A percentile compares a stretch with the other conserved stretches of the same genome.
These are phyloP conservation scores for Chalciporus sp. DNA, from an alignment of 1,284 basidiomycete genomes.

Conservation along the genomic window DNA sequence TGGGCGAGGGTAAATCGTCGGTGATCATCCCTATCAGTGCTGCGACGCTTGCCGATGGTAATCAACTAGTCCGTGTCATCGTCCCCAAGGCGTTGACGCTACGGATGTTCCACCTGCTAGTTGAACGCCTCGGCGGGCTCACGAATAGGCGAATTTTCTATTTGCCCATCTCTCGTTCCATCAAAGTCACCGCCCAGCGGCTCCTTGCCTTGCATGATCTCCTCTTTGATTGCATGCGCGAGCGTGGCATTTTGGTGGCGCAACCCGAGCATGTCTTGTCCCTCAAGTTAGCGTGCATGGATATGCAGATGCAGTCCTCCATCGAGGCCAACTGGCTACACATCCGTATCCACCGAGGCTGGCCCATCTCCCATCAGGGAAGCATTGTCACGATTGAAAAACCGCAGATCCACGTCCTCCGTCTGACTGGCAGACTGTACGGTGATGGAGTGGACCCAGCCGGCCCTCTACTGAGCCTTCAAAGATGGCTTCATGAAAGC, in stretches of 20 bases:
- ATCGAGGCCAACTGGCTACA: no score
- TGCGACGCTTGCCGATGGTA: slow-evolving; percentile 42
- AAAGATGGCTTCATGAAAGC: slow-evolving; percentile 13
- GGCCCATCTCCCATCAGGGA: no score
- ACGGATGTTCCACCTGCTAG: slow-evolving; percentile 53
- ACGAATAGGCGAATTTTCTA: slow-evolving; percentile 48
- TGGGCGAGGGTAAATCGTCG: slow-evolving; percentile 62
- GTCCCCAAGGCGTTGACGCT: slow-evolving; percentile 44
- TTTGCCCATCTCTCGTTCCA: slow-evolving; percentile 47
- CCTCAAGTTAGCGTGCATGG: slow-evolving; percentile 22
- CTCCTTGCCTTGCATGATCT: no score
- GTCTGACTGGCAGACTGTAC: no score
- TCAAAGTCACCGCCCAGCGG: no score
- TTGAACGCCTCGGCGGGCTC: slow-evolving; percentile 45
- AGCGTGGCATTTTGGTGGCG: slow-evolving; percentile 43
- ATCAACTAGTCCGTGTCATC: slow-evolving; percentile 47
- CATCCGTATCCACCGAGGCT: no score
- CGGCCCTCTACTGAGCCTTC: no score
- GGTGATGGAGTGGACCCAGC: no score
- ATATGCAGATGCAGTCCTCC: no score
- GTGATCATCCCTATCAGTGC: slow-evolving; percentile 52
- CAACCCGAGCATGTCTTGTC: slow-evolving; percentile 58
- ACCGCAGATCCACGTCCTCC: no score
- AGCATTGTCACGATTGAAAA: no score
- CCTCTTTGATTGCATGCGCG: slow-evolving; percentile 37